Evolutionary conservation across 345 rosid genomes (phyloP).

Genomic region (Linum trigynum): DNA sequence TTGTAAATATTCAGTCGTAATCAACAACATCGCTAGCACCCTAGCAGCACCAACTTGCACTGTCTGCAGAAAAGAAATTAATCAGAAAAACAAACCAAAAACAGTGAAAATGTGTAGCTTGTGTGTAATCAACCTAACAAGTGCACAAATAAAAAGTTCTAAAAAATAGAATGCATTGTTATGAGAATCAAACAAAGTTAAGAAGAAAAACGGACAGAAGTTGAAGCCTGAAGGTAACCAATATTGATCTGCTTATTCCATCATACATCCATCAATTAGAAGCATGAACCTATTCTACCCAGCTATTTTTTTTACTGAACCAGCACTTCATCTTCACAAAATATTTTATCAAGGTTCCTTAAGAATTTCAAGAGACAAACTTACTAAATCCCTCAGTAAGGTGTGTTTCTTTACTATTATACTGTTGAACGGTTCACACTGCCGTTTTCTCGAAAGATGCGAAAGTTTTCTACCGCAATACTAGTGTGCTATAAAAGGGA

Average conservation of each 20-base stretch:
- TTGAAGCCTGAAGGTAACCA: no score
- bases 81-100: background rate
- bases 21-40: slow-evolving; percentile 49
- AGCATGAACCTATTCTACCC: no score
- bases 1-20: slow-evolving; percentile 43
- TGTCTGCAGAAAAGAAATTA: slow-evolving; percentile 33
- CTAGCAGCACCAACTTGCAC: slow-evolving; percentile 62
- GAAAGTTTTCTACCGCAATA: background rate
- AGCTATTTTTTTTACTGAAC: background rate
- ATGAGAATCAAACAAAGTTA: no score
- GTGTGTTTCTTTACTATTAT: background rate
- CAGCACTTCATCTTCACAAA: background rate
- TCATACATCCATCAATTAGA: no score
- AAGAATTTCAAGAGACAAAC: background rate
- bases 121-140: no score
- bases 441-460: background rate
- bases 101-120: background rate
- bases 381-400: background rate
- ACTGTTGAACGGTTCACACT: background rate
- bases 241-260: no score
- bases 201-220: no score
- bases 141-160: no score
- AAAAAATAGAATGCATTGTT: no score
- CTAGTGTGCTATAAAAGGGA: background rate
- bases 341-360: background rate